A percentile compares a stretch with the other conserved stretches of the same genome.
Conservation (phyloP, 2,329 filamentous ascomycete genomes). For the Elsinoe ampelina region DNA sequence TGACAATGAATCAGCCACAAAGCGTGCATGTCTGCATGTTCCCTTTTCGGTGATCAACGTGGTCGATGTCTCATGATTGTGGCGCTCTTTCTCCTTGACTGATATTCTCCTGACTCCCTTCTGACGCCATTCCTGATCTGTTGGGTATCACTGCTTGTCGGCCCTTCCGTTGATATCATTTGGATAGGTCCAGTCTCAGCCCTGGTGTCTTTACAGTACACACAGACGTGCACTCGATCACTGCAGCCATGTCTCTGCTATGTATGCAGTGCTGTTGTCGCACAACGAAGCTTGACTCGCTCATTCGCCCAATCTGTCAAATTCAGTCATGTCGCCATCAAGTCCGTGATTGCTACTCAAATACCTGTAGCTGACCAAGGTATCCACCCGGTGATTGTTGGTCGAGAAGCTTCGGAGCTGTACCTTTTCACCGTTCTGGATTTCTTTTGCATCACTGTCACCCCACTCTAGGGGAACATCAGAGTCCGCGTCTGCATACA, state of each 20-base stretch:
- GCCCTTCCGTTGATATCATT: background rate
- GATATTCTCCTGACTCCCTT: background rate
- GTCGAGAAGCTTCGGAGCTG: slow-evolving; percentile 95
- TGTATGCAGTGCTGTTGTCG: background rate
- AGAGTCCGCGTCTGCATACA: slow-evolving; percentile 93
- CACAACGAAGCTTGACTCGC: background rate
- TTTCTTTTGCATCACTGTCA: slow-evolving; percentile 96
- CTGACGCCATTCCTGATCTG: background rate
- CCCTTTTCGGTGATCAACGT: background rate
- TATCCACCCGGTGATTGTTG: slow-evolving; percentile 86
- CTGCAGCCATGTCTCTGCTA: background rate
- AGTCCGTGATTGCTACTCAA: slow-evolving; percentile 13
- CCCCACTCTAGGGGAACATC: slow-evolving; percentile 98
- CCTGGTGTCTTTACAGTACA: background rate
- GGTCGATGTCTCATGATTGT: background rate
- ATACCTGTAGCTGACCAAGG: slow-evolving; percentile 79
- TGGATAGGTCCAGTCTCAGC: background rate
- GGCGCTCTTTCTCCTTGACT: background rate
- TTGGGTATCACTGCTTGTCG: background rate
- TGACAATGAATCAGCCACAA: background rate
- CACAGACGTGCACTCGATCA: background rate
- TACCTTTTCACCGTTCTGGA: slow-evolving; percentile 86
- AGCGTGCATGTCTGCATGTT: background rate
- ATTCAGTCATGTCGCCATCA: slow-evolving; percentile 13
- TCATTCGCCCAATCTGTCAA: slow-evolving; percentile 17